Evolutionary conservation across 805 yeast genomes (phyloP), one percentile per base, ranked within the genome.

Genomic region (Tetrapisispora fleetii): DNA sequence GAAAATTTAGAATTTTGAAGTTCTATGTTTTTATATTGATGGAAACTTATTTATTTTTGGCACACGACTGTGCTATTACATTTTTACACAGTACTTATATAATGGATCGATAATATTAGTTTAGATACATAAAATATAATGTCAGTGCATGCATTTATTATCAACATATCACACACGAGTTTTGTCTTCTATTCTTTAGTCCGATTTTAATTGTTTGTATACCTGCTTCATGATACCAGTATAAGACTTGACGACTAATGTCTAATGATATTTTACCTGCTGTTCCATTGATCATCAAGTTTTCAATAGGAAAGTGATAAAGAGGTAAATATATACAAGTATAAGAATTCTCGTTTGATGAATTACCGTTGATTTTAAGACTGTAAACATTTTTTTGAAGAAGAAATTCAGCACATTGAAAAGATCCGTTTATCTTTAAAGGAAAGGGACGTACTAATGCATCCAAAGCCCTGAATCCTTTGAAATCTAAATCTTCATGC

Each of bases 361-460:
- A 51, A 4, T 66, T 62, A 2, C 69, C 70, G 13, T 55, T 49
- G 13, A 89, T 60, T 11, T 73, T 71, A 49, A 87, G 63, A 0
- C 62, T 59, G 60, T 79, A 87, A 28, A 59, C 65, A 19, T 70
- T 68, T 4, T 67, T 61, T 40, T 66, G 65, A 45, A 85, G 55
- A 50, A 85, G 81, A 62, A 89, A 89, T 45, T 74, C 79, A 16
- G 81, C 76, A 18, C 67, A 63, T 6, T 59, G 59, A 14, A 84
- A 73, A 1, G 57, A 56, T 2, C 98, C 98, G 33, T 72, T 72
- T 0, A 83, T 72, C 3, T 81, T 76, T 1, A 80, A 62, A 1
- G 89, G 82, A 53, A 74, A 83, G 2, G 98, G 97, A 43, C 99
- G 73, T 27, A 86, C 67, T 1, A 85, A 77, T 0, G 96, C 88